phyloP scores from a whole-genome alignment of 1,284 basidiomycete species.

The Puccinia novopanici region DNA sequence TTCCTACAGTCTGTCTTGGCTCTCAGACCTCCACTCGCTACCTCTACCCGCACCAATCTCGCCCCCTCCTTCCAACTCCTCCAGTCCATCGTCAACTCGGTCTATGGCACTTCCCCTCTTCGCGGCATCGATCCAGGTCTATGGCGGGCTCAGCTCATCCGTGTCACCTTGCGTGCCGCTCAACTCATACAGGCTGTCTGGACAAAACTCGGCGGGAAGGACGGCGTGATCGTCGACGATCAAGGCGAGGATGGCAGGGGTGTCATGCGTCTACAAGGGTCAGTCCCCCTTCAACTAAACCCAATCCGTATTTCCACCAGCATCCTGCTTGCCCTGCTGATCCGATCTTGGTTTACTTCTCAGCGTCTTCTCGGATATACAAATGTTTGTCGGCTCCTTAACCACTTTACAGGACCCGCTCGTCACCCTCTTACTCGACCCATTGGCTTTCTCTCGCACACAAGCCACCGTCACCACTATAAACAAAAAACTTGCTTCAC shows the following conservation, averaged over 20 bases:
- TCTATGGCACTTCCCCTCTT: slow-evolving; percentile 24
- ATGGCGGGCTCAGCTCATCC: slow-evolving; percentile 44
- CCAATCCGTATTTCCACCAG: not conserved
- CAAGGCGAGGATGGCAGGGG: slow-evolving; percentile 41
- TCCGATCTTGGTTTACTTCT: not conserved
- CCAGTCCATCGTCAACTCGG: slow-evolving; percentile 31
- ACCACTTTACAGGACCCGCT: slow-evolving; percentile 47
- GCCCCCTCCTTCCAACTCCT: slow-evolving; percentile 49
- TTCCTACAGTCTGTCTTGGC: slow-evolving; percentile 31
- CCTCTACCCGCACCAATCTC: slow-evolving; percentile 48
- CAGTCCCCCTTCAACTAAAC: not conserved
- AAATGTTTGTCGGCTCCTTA: slow-evolving; percentile 49
- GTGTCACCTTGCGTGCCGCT: slow-evolving; percentile 28
- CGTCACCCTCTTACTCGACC: slow-evolving; percentile 32
- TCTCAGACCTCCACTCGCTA: slow-evolving; percentile 47
- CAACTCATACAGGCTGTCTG: slow-evolving; percentile 44
- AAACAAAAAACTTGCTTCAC: slow-evolving; percentile 36
- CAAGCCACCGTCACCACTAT: slow-evolving; percentile 46
- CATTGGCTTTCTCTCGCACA: slow-evolving; percentile 39
- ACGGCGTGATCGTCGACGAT: slow-evolving; percentile 43
- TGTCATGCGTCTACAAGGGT: slow-evolving; percentile 50
- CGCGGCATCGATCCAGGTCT: slow-evolving; percentile 43
- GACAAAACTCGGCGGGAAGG: slow-evolving; percentile 39
- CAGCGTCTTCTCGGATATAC: slow-evolving; percentile 45
- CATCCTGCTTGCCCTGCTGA: not conserved